Conservation (phyloP, 1,284 basidiomycete species). For the Ceratobasidium sp. region DNA sequence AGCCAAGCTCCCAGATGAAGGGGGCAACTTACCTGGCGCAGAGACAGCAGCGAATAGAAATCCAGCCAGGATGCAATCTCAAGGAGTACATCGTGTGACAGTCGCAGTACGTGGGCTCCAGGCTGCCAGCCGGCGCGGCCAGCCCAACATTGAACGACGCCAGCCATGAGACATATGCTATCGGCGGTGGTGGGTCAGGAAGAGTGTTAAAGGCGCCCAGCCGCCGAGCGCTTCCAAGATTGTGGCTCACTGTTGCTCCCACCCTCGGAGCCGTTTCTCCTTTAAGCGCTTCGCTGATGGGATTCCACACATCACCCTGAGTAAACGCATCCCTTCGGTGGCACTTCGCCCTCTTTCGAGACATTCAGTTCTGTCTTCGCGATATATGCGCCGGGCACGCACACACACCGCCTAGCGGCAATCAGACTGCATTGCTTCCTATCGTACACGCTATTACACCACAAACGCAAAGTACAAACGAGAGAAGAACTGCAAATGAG, state of each 20-base stretch:
- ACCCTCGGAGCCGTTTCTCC: not conserved
- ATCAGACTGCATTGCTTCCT: not conserved
- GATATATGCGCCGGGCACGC: not conserved
- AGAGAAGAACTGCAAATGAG: not conserved
- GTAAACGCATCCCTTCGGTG: too few relatives aligned
- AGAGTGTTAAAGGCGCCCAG: not conserved
- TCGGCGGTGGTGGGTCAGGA: constrained; percentile 5
- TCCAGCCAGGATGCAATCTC: constrained; percentile 19
- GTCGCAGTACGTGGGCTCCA: not conserved
- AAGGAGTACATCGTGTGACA: constrained; percentile 16
- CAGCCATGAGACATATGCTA: not conserved
- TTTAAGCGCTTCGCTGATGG: too few relatives aligned
- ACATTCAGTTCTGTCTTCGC: not conserved
- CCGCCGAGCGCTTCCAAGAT: constrained; percentile 13
- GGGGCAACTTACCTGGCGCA: constrained; percentile 12
- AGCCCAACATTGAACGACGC: not conserved
- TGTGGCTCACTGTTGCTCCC: not conserved
- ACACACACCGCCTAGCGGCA: not conserved
- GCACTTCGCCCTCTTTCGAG: too few relatives aligned
- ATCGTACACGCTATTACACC: constrained; percentile 3
- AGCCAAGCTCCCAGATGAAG: not conserved
- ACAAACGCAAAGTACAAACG: not conserved
- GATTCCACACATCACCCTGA: not conserved
- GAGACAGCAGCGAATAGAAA: not conserved
- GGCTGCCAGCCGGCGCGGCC: not conserved